Evolutionary conservation across 768 basidiomycete genomes (phyloP).

Genomic region (Leccinellum luteum): DNA sequence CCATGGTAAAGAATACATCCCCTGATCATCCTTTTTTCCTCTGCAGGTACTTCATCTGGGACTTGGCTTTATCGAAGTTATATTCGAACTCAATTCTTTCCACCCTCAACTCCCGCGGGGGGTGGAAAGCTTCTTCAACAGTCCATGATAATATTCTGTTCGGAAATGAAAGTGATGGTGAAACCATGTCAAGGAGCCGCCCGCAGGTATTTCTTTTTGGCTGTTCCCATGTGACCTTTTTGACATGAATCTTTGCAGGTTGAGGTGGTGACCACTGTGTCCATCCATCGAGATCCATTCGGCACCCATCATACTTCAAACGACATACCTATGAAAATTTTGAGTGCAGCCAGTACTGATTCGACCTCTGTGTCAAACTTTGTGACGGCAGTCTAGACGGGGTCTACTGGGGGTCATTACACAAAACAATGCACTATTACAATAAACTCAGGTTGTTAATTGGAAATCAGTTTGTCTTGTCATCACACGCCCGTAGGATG

Average conservation of each 20-base stretch:
- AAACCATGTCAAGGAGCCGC: not conserved
- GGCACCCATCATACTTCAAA: not conserved
- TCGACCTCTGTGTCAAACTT: not conserved
- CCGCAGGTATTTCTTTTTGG: constrained; percentile 6
- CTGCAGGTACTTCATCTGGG: constrained; percentile 17
- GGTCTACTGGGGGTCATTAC: too few relatives aligned
- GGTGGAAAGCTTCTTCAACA: constrained; percentile 14
- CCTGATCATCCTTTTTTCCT: not conserved
- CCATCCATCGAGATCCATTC: not conserved
- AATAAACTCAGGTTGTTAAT: too few relatives aligned
- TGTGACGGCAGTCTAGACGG: not conserved
- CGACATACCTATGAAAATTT: not conserved
- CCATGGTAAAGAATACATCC: not conserved
- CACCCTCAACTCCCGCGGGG: constrained; percentile 20
- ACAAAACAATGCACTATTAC: too few relatives aligned
- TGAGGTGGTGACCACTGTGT: not conserved
- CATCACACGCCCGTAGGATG: too few relatives aligned
- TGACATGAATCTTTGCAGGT: not conserved
- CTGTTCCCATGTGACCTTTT: not conserved
- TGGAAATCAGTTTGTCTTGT: too few relatives aligned
- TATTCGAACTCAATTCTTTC: constrained; percentile 28
- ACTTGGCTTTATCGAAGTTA: constrained; percentile 26
- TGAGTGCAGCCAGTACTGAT: not conserved
- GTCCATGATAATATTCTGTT: constrained; percentile 9
- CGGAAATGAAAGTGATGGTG: not conserved